A percentile compares a stretch with the other conserved stretches of the same genome.
Evolutionary conservation across 805 yeast species (phyloP).

Genomic region (Starmerella floris): DNA sequence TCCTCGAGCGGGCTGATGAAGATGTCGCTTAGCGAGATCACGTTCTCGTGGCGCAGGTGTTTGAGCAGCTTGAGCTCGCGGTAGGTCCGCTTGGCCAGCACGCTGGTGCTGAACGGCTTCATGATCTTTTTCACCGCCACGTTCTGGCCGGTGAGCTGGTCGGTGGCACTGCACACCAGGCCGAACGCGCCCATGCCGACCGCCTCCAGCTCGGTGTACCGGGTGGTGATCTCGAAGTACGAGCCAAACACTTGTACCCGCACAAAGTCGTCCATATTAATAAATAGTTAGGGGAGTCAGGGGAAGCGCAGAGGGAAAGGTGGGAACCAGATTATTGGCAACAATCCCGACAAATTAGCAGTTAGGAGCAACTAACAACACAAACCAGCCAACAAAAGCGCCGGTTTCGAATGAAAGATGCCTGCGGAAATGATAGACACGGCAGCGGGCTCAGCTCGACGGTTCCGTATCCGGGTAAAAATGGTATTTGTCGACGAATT

Average conservation of each 20-base stretch:
- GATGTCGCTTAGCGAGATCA: slow-evolving; percentile 84
- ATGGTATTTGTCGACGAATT: too few relatives aligned
- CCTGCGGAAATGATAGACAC: too few relatives aligned
- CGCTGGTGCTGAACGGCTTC: slow-evolving; percentile 93
- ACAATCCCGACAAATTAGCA: too few relatives aligned
- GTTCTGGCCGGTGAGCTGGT: slow-evolving; percentile 75
- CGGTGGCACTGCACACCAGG: slow-evolving; percentile 89
- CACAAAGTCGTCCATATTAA: slow-evolving; percentile 21
- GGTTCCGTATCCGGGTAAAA: too few relatives aligned
- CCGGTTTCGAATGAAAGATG: too few relatives aligned
- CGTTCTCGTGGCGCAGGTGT: slow-evolving; percentile 86
- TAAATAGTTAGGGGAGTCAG: too few relatives aligned
- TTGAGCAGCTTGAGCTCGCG: slow-evolving; percentile 87
- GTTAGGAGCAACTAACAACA: too few relatives aligned
- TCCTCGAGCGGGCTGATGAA: slow-evolving; percentile 91
- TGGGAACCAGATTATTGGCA: too few relatives aligned
- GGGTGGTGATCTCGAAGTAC: slow-evolving; percentile 23
- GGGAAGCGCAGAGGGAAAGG: too few relatives aligned
- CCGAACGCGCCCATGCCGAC: slow-evolving; percentile 99
- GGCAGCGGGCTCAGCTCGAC: too few relatives aligned
- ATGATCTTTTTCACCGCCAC: slow-evolving; percentile 96
- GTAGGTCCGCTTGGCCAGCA: slow-evolving; percentile 90
- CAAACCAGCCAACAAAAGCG: too few relatives aligned
- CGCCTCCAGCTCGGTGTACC: slow-evolving; percentile 80
- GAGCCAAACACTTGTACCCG: slow-evolving; percentile 23